A percentile compares a stretch with the other conserved stretches of the same genome.
Conservation (phyloP, 2,329 filamentous ascomycete species). For the Nigrospora oryzae region DNA sequence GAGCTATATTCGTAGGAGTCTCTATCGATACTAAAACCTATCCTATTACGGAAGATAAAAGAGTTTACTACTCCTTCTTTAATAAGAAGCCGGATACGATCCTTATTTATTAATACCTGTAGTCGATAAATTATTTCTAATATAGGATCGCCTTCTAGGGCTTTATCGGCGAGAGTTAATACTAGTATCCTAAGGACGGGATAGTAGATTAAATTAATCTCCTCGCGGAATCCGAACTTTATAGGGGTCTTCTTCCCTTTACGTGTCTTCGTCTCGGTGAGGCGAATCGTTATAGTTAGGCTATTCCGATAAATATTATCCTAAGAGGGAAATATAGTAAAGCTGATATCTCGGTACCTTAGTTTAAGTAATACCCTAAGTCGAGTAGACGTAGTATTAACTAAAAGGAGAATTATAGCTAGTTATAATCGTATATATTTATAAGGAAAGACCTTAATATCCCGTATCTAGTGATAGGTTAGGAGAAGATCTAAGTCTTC, state of each 20-base stretch:
- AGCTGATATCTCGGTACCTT: slow-evolving; percentile 15
- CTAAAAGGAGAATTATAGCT: slow-evolving; percentile 10
- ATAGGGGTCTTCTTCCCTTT: slow-evolving; percentile 12
- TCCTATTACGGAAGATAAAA: too few relatives aligned
- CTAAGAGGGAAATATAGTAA: slow-evolving; percentile 13
- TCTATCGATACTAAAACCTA: too few relatives aligned
- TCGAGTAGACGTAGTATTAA: slow-evolving; percentile 12
- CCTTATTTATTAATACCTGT: too few relatives aligned
- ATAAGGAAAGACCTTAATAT: slow-evolving; percentile 13
- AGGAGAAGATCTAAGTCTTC: slow-evolving; percentile 13
- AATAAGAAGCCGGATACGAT: too few relatives aligned
- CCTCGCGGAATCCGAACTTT: slow-evolving; percentile 14
- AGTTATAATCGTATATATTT: slow-evolving; percentile 14
- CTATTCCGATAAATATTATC: slow-evolving; percentile 7
- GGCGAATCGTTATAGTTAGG: slow-evolving; percentile 14
- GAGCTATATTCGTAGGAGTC: background rate
- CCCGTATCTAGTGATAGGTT: slow-evolving; percentile 11
- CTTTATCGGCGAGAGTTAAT: slow-evolving; percentile 14
- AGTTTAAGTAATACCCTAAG: slow-evolving; percentile 15
- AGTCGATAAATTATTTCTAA: too few relatives aligned
- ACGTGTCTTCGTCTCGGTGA: slow-evolving; percentile 16
- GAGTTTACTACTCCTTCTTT: too few relatives aligned
- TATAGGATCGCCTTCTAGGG: slow-evolving; percentile 4
- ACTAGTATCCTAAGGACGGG: slow-evolving; percentile 11
- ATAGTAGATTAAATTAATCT: slow-evolving; percentile 10